These are phyloP conservation scores for Shiraia sp. DNA, from an alignment of 2,329 filamentous ascomycete species.

Conservation along the genomic window DNA sequence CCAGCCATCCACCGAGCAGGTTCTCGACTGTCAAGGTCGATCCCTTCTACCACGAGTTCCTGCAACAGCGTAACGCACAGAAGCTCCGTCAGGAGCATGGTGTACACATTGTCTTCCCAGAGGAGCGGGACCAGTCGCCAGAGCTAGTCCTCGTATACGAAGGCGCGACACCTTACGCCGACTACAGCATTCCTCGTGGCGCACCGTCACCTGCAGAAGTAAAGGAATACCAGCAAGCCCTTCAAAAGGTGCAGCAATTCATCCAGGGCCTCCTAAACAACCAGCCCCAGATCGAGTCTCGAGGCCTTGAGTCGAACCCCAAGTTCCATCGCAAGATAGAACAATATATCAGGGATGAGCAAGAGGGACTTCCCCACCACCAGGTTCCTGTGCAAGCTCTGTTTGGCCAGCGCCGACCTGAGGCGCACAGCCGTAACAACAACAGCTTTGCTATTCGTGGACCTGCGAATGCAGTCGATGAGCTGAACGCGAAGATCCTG, in stretches of 20 bases:
- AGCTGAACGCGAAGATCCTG: constrained; percentile 71
- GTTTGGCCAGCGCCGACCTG: constrained; percentile 50
- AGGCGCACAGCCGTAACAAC: constrained; percentile 58
- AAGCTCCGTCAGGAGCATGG: constrained; percentile 70
- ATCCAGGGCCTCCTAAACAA: constrained; percentile 58
- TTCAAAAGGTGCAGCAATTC: constrained; percentile 62
- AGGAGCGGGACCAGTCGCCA: constrained; percentile 59
- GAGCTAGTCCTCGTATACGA: constrained; percentile 77
- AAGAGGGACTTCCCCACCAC: constrained; percentile 52
- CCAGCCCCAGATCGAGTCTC: constrained; percentile 59
- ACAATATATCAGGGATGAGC: constrained; percentile 62
- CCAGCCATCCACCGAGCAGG: constrained; percentile 72
- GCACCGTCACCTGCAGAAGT: constrained; percentile 60
- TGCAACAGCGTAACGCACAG: constrained; percentile 66
- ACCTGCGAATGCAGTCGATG: constrained; percentile 71
- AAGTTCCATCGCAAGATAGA: constrained; percentile 68
- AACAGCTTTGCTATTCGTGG: constrained; percentile 73
- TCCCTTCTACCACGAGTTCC: constrained; percentile 76
- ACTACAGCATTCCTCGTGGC: constrained; percentile 60
- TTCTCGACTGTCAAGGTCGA: constrained; percentile 71
- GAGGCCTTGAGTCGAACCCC: constrained; percentile 57
- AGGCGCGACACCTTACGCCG: constrained; percentile 58
- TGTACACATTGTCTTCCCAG: constrained; percentile 74
- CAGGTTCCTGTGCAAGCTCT: constrained; percentile 62
- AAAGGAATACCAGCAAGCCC: constrained; percentile 59